Base-by-base conservation (phyloP, 164 flowering plant species). In the Taxillus chinensis region DNA sequence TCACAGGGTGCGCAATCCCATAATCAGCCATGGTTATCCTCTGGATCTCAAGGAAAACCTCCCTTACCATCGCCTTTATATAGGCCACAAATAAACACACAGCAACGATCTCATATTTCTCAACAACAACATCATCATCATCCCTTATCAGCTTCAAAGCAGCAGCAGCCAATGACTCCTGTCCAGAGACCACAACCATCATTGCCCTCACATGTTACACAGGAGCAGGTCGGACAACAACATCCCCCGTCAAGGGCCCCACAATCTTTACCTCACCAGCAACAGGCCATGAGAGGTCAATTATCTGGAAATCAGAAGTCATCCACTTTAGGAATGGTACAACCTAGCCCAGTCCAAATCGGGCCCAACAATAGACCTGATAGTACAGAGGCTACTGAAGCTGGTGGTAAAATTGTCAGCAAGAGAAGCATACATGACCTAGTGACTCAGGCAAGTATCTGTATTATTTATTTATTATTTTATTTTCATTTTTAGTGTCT, bases 351-450 rank as follows among this genome's bases (percentile, higher is more conserved):
- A 39, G 63, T 54, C 41, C 89, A 73, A 54, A 39, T 78, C 3
- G 79, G 72, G 37, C n/a, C 74, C 7, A 80, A 59, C 60, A 76
- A 60, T 57, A 69, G 66, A 65, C 41, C 70, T 27, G 63, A 64
- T 65, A 57, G 10, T 71, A 67, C 67, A 45, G 95, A 86, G 55
- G 55, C 66, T 43, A 78, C 71, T 53, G 97, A 86, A 69, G 69
- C 78, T 57, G 66, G 80, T 52, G 78, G 61, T 65, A 79, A 82
- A 46, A 81, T 90, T 69, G 75, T 93, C 11, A 74, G 85, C 76
- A 93, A 90, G 80, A 78, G 97, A 79, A 90, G 83, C 79, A 89
- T 93, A 69, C 89, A 86, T 41, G 96, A 90, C 69, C 67, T 90
- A 62, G 81, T 90, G 16, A 69, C 71, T 57, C 97, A 93, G 93